Percentiles rank a stretch among this genome's conserved stretches.
Conservation (phyloP, 1,139 yeast genomes). For the Sugiyamaella sp. region DNA sequence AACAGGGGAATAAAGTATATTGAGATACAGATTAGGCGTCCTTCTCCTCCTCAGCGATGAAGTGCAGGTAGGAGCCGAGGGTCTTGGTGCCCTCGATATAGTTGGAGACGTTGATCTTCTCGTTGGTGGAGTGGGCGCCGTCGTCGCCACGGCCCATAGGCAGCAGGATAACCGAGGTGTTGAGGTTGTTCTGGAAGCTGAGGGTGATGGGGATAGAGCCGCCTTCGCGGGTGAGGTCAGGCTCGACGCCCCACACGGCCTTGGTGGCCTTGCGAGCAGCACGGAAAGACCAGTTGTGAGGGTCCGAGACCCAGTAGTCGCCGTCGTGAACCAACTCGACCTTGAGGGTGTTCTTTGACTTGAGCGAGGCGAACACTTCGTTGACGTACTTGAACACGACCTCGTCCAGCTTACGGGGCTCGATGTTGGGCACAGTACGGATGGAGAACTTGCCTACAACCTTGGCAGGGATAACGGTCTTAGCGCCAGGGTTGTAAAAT, state of each 20-base stretch:
- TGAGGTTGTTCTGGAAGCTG: constrained; percentile 83
- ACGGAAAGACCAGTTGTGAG: constrained; percentile 86
- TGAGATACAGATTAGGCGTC: constrained; percentile 32
- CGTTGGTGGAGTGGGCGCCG: constrained; percentile 98
- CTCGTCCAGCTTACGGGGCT: constrained; percentile 74
- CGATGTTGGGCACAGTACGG: constrained; percentile 95
- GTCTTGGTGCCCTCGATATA: constrained; percentile 94
- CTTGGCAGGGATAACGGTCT: constrained; percentile 96
- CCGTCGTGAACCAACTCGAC: constrained; percentile 91
- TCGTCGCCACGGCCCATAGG: constrained; percentile 99
- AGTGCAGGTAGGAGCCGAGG: constrained; percentile 90
- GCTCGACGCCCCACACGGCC: constrained; percentile 91
- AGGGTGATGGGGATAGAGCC: constrained; percentile 97
- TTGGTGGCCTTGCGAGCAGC: constrained; percentile 96
- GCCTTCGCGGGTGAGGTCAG: constrained; percentile 97
- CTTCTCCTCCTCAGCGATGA: constrained; percentile 57
- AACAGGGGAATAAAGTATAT: neutral
- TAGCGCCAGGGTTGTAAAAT: constrained; percentile 91
- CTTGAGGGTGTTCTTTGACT: constrained; percentile 72
- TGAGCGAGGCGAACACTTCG: constrained; percentile 62
- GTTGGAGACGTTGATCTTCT: constrained; percentile 85
- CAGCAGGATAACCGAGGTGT: constrained; percentile 80
- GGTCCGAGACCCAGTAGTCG: constrained; percentile 94
- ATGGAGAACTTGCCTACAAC: constrained; percentile 94
- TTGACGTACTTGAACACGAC: constrained; percentile 73